Evolutionary conservation across 805 yeast species (phyloP).

Genomic region (Candida incommunis): DNA sequence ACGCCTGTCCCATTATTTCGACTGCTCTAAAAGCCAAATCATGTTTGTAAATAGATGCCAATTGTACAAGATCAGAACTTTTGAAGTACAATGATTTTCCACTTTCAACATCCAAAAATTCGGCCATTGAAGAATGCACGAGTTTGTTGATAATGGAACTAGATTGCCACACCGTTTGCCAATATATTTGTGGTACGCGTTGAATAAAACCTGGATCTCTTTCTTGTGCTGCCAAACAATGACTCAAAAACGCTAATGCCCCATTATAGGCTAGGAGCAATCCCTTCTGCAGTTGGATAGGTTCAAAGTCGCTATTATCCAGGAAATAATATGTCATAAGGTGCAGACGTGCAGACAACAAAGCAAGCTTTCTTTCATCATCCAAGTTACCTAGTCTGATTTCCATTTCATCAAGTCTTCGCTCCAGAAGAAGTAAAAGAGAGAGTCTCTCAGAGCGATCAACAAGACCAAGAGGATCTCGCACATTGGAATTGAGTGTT

Average conservation of each 20-base stretch:
- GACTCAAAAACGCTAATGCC: conserved; percentile 55
- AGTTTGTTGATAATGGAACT: conserved; percentile 71
- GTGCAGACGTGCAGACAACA: conserved; percentile 68
- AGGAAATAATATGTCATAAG: conserved; percentile 69
- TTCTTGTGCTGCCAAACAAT: conserved; percentile 46
- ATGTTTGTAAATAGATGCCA: conserved; percentile 77
- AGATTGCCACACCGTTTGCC: conserved; percentile 82
- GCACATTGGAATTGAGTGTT: conserved; percentile 56
- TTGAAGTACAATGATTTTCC: conserved; percentile 44
- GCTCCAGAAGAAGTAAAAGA: conserved; percentile 50
- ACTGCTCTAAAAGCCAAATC: conserved; percentile 88
- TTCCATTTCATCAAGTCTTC: conserved; percentile 68
- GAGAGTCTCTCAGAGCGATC: conserved; percentile 64
- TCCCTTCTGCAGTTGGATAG: conserved; percentile 56
- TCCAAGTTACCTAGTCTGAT: conserved; percentile 39
- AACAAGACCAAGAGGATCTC: conserved; percentile 51
- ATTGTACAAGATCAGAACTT: conserved; percentile 35
- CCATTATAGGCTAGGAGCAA: conserved; percentile 68
- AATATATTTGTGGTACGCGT: conserved; percentile 65
- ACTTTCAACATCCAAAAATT: conserved; percentile 49
- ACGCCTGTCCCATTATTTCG: conserved; percentile 86
- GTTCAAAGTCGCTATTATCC: conserved; percentile 29
- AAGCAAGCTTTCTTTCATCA: conserved; percentile 52
- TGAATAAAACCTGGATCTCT: conserved; percentile 49
- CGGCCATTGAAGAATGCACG: conserved; percentile 57